Conservation (phyloP, 768 basidiomycete species). For the Suillus lakei region DNA sequence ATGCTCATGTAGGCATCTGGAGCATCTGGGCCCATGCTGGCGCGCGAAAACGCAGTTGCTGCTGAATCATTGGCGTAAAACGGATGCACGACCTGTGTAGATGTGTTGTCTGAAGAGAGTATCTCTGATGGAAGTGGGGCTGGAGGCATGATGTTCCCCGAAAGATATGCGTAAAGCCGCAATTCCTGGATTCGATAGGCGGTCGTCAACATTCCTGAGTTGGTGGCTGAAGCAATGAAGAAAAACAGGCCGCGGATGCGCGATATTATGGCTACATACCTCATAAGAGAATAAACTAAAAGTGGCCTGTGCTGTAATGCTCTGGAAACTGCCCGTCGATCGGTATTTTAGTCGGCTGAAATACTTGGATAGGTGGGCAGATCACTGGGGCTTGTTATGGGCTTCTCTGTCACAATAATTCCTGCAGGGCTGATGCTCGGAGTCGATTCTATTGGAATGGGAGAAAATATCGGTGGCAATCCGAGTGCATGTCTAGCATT, state of each 20-base stretch:
- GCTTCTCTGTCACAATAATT: not conserved
- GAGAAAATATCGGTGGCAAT: conserved; percentile 57
- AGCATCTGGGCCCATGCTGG: conserved; percentile 10
- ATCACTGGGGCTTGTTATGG: conserved; percentile 13
- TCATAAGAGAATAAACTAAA: conserved; percentile 46
- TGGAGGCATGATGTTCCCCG: conserved; percentile 37
- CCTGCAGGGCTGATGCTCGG: conserved; percentile 8
- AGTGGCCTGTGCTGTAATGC: conserved; percentile 42
- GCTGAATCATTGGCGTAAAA: conserved; percentile 32
- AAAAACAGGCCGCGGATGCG: conserved; percentile 10
- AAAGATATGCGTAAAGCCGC: conserved; percentile 43
- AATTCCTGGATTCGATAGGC: conserved; percentile 44
- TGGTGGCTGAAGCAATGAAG: conserved; percentile 6
- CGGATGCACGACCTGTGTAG: conserved; percentile 6
- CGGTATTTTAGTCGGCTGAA: conserved; percentile 28
- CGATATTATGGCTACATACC: conserved; percentile 36
- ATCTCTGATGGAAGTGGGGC: conserved; percentile 13
- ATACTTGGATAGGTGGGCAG: conserved; percentile 29
- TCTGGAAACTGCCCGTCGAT: conserved; percentile 38
- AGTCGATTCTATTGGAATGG: conserved; percentile 28
- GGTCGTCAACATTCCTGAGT: conserved; percentile 19
- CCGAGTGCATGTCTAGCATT: conserved; percentile 48
- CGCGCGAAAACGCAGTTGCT: conserved; percentile 26
- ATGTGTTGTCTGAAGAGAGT: not conserved
- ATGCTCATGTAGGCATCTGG: conserved; percentile 44